Percentiles rank a stretch among this genome's conserved stretches.
Conservation (phyloP, 495 filamentous ascomycete genomes). For the Trichoderma orchidacearum region DNA sequence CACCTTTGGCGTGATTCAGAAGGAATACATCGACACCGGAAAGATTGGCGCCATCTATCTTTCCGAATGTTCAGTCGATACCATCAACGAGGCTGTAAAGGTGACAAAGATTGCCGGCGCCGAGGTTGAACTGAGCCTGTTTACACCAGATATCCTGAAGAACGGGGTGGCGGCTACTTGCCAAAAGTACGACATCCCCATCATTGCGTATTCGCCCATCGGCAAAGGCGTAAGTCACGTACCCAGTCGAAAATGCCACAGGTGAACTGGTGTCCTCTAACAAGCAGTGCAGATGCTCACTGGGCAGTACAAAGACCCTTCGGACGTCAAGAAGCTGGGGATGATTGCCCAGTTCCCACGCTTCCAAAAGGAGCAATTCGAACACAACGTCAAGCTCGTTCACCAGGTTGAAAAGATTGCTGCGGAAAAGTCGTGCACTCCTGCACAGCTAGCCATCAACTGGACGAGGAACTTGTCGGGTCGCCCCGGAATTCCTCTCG, state of each 20-base stretch:
- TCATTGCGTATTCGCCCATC: constrained; percentile 44
- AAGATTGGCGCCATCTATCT: constrained; percentile 67
- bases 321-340: constrained; percentile 51
- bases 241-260: too few relatives aligned
- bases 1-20: constrained; percentile 39
- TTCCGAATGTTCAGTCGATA: constrained; percentile 58
- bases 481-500: constrained; percentile 49
- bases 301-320: constrained; percentile 43
- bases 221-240: constrained; percentile 40
- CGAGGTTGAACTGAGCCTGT: constrained; percentile 71
- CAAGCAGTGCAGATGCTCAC: constrained; percentile 25
- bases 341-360: constrained; percentile 41
- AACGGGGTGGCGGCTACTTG: constrained; percentile 69
- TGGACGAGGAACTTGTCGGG: constrained; percentile 49
- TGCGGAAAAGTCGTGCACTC: constrained; percentile 50
- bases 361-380: constrained; percentile 57
- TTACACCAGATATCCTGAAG: constrained; percentile 45
- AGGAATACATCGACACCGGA: constrained; percentile 56
- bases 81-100: constrained; percentile 59
- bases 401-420: constrained; percentile 53
- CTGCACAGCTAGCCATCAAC: constrained; percentile 63
- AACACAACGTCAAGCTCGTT: constrained; percentile 60
- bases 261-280: too few relatives aligned
- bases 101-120: constrained; percentile 57
- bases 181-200: constrained; percentile 53